phyloP scores from a whole-genome alignment of 495 filamentous ascomycete species.

The Penicillium diatomitis region DNA sequence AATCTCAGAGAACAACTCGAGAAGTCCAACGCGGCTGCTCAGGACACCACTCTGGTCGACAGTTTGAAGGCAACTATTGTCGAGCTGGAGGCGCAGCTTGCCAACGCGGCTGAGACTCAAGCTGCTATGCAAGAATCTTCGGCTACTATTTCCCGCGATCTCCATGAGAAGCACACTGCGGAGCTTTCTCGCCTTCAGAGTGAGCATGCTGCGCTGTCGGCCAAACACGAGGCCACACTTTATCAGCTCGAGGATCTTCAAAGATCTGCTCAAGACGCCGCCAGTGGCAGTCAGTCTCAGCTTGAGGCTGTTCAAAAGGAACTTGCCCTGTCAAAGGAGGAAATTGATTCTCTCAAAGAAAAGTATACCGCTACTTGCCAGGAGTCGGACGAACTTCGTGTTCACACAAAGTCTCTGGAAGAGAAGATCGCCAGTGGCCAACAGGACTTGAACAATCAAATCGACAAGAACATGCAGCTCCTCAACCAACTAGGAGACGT shows the following conservation, averaged over 20 bases:
- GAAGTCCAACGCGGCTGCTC: slow-evolving; percentile 27
- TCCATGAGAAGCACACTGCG: slow-evolving; percentile 23
- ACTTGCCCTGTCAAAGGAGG: slow-evolving; percentile 26
- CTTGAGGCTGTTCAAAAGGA: slow-evolving; percentile 27
- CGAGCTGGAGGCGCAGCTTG: slow-evolving; percentile 31
- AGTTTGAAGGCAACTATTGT: slow-evolving; percentile 26
- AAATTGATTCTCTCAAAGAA: slow-evolving; percentile 23
- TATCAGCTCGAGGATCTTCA: slow-evolving; percentile 28
- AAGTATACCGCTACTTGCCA: slow-evolving; percentile 21
- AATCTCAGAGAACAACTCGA: slow-evolving; percentile 25
- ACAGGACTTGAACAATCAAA: slow-evolving; percentile 34
- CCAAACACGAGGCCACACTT: slow-evolving; percentile 23
- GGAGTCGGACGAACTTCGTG: slow-evolving; percentile 26
- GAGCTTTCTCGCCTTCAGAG: slow-evolving; percentile 25
- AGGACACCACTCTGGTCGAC: slow-evolving; percentile 32
- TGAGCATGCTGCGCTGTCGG: slow-evolving; percentile 23
- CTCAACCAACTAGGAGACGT: slow-evolving; percentile 36
- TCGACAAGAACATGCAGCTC: slow-evolving; percentile 43
- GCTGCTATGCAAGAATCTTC: slow-evolving; percentile 21
- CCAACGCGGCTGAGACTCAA: slow-evolving; percentile 22
- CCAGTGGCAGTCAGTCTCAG: slow-evolving; percentile 21
- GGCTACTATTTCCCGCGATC: slow-evolving; percentile 17
- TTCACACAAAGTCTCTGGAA: slow-evolving; percentile 25
- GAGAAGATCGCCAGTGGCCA: slow-evolving; percentile 30
- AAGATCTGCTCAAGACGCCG: slow-evolving; percentile 21